These are phyloP conservation scores for Nicotiana benthamiana DNA, from an alignment of 257 asterid species.

Conservation along the genomic window DNA sequence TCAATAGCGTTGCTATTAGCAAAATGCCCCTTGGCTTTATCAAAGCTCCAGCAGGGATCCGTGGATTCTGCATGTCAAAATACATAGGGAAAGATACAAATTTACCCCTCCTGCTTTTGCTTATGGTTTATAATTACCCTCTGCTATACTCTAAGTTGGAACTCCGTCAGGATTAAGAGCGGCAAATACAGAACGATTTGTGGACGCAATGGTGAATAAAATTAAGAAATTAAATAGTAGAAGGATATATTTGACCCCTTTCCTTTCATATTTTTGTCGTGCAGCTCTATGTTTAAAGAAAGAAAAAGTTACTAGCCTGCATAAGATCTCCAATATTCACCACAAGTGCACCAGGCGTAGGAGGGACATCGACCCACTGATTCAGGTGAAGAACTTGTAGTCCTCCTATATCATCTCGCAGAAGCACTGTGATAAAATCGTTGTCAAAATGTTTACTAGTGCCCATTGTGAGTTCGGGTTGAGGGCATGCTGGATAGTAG, in stretches of 20 bases:
- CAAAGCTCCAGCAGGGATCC: neutral
- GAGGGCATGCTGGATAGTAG: constrained; percentile 47
- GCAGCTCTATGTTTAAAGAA: neutral
- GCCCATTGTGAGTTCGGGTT: constrained; percentile 34
- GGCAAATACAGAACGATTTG: neutral
- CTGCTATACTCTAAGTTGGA: neutral
- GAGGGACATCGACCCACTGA: constrained; percentile 41
- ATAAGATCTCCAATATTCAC: constrained; percentile 42
- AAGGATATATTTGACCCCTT: neutral
- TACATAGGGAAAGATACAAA: neutral
- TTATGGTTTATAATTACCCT: neutral
- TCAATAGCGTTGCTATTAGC: neutral
- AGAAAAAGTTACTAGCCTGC: constrained; percentile 24
- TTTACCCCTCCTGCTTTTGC: neutral
- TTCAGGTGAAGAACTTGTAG: constrained; percentile 36
- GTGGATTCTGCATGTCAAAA: neutral
- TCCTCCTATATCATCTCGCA: constrained; percentile 41
- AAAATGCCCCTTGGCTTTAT: neutral
- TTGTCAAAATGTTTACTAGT: constrained; percentile 31
- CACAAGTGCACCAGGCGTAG: constrained; percentile 36
- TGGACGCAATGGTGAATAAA: neutral
- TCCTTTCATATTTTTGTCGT: neutral
- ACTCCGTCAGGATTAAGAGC: neutral
- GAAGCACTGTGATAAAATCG: constrained; percentile 36
- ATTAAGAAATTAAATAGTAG: neutral